Conservation (phyloP, 2,329 filamentous ascomycete genomes). For the Alternaria sp. region DNA sequence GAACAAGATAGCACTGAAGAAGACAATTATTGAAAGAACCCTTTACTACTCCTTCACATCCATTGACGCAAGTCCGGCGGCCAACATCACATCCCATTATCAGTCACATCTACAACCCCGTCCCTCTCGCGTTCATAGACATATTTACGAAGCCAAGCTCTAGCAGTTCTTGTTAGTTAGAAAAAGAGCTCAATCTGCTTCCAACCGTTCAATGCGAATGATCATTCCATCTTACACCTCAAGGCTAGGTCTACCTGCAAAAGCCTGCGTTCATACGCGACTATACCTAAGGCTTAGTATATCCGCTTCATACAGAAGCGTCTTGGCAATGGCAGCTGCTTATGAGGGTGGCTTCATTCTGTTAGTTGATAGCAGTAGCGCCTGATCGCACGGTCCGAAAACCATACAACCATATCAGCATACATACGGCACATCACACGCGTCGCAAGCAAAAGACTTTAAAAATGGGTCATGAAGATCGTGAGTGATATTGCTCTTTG, state of each 20-base stretch:
- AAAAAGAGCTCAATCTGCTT: not conserved
- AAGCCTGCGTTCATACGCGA: not conserved
- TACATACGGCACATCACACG: not conserved
- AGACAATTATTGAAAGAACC: too few species aligned
- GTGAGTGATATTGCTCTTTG: conserved; percentile 28
- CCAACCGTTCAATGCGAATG: not conserved
- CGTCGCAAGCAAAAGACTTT: not conserved
- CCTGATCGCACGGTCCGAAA: not conserved
- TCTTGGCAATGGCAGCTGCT: not conserved
- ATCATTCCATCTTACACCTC: not conserved
- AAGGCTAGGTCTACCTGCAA: not conserved
- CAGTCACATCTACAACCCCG: too few species aligned
- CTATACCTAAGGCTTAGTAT: not conserved
- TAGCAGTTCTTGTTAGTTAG: not conserved
- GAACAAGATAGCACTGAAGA: too few species aligned
- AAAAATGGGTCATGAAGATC: conserved; percentile 26
- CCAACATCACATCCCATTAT: too few species aligned
- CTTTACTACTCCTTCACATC: too few species aligned
- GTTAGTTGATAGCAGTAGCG: not conserved
- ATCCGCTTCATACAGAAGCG: not conserved
- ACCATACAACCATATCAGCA: not conserved
- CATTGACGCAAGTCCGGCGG: too few species aligned
- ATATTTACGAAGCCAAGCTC: too few species aligned
- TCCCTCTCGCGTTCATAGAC: too few species aligned
- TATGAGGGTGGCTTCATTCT: not conserved